Base-by-base conservation (phyloP, 306 rosid genomes). In the Prunus mira region DNA sequence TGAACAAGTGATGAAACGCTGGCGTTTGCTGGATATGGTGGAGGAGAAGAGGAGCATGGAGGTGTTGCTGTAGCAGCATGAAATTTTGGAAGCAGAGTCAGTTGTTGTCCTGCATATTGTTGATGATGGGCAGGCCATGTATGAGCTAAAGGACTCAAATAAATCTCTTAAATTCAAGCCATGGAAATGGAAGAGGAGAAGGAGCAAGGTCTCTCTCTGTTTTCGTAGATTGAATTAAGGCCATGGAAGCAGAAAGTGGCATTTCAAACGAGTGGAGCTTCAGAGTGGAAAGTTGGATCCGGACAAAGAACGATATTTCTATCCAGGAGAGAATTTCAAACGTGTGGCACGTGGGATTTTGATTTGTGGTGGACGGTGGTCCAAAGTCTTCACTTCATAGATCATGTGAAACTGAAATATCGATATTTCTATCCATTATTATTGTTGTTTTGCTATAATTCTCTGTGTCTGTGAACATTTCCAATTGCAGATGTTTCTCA, bases 281-380 rank as follows among this genome's bases (percentile, higher is more conserved):
- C 69, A 18, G 22, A 20, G 70, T 38, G 11, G 71, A 27, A 15
- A 49, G 20, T 70, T 38, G 43, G 43, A 38, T 38, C 43, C 2
- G 20, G 51, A 22, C 32, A 45, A 25, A 27, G 19, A 2, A 22
- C 17, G 47, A 64, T 71, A 22, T 43, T 54, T 73, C 13, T 45
- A 45, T 71, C 43, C 30, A 67, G n/a, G 56, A n/a, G 43, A n/a
- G 14, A 14, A 5, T 43, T 13, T 22, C 27, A 73, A 73, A 82
- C 72, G 51, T 58, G 82, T 77, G 85, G 75, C 67, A 41, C 71
- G 52, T 65, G 66, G 15, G 65, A 76, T 47, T 80, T 76, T 17
- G 41, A 5, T 13, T 55, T 22, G 65, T 72, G 15, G 43, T 18
- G 18, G 11, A 6, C 25, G 47, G 72, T 12, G 73, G 73, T 57